These are phyloP conservation scores for Mucor sp. DNA, from an alignment of 371 early-diverging fungal genomes.

Conservation along the genomic window DNA sequence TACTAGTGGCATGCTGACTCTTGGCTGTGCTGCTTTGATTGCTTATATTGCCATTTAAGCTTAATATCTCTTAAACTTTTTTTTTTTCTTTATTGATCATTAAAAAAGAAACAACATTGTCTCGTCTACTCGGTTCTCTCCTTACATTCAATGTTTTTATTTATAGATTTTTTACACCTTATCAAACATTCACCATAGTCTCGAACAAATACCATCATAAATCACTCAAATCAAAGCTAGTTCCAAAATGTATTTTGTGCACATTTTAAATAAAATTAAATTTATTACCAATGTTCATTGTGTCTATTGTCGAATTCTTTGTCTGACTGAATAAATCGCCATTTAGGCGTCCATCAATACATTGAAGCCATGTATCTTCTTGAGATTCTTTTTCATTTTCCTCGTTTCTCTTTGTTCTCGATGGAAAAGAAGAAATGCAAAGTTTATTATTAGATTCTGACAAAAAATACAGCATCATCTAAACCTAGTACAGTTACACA, in stretches of 20 bases:
- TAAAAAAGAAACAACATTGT: background rate
- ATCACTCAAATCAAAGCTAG: background rate
- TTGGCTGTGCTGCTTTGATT: conserved; percentile 11
- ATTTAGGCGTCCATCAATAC: background rate
- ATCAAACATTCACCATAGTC: background rate
- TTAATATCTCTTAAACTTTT: background rate
- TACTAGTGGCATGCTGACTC: background rate
- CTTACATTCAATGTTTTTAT: background rate
- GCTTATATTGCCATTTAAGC: conserved; percentile 13
- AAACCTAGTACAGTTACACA: background rate
- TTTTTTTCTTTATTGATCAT: background rate
- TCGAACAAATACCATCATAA: background rate
- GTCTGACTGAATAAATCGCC: background rate
- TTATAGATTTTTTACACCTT: background rate
- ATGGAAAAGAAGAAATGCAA: background rate
- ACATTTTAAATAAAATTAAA: background rate
- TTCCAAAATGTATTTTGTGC: background rate
- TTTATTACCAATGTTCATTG: background rate
- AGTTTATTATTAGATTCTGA: too few relatives aligned
- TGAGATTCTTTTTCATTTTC: background rate
- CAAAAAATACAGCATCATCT: background rate
- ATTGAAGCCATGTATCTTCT: background rate
- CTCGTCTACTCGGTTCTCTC: background rate
- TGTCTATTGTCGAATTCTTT: background rate
- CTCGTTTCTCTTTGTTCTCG: background rate